Evolutionary conservation across 2,329 filamentous ascomycete species (phyloP).

Genomic region (Stachybotrys elegans): DNA sequence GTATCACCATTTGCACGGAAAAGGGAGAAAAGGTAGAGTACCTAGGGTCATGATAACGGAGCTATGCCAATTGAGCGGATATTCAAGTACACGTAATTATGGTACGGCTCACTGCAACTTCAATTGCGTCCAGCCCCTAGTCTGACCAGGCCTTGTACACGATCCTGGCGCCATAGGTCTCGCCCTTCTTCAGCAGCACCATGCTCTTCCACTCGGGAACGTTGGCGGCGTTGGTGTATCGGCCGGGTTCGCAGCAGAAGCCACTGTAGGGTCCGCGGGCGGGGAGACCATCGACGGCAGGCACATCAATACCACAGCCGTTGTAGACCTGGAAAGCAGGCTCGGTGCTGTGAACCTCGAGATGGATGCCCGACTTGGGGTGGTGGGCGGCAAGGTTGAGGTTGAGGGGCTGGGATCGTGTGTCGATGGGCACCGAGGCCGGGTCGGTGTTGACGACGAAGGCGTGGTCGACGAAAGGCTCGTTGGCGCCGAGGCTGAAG

Average conservation of each 20-base stretch:
- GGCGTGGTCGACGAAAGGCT: constrained; percentile 83
- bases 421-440: constrained; percentile 57
- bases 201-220: constrained; percentile 73
- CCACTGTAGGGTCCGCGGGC: constrained; percentile 65
- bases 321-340: constrained; percentile 98
- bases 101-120: too few relatives aligned
- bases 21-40: too few relatives aligned
- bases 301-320: constrained; percentile 77
- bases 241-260: constrained; percentile 88
- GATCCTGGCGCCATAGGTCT: constrained; percentile 74
- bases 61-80: too few relatives aligned
- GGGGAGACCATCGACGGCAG: constrained; percentile 56
- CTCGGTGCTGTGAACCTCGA: constrained; percentile 87
- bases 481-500: constrained; percentile 66
- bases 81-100: background rate
- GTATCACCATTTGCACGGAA: too few relatives aligned
- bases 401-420: constrained; percentile 55
- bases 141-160: constrained; percentile 84
- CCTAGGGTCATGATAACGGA: too few relatives aligned
- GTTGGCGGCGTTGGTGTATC: constrained; percentile 86
- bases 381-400: constrained; percentile 70
- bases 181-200: constrained; percentile 77
- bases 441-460: constrained; percentile 71
- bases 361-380: constrained; percentile 67
- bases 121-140: constrained; percentile 28